A percentile compares a stretch with the other conserved stretches of the same genome.
Evolutionary conservation across 352 stramenopile species (phyloP).

Genomic region (Salisapilia sapeloensis): DNA sequence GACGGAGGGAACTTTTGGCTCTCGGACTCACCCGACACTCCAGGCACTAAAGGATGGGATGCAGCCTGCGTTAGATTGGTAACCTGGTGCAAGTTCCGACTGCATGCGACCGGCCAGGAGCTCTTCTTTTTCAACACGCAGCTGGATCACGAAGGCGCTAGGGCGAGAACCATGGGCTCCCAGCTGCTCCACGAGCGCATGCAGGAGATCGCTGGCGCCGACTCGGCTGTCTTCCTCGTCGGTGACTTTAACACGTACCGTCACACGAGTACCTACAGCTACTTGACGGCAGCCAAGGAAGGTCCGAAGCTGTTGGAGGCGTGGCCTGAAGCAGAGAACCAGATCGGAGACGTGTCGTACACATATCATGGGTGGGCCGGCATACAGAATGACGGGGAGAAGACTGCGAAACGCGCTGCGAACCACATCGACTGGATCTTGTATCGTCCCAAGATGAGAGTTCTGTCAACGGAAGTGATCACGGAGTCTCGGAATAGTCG

Average conservation of each 20-base stretch:
- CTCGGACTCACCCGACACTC: slow-evolving; percentile 39
- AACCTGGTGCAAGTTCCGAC: slow-evolving; percentile 54
- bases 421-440: slow-evolving; percentile 86
- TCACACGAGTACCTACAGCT: slow-evolving; percentile 62
- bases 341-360: slow-evolving; percentile 65
- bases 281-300: slow-evolving; percentile 43
- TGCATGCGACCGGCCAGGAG: slow-evolving; percentile 37
- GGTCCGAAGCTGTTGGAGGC: slow-evolving; percentile 52
- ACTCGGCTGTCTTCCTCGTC: slow-evolving; percentile 54
- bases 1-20: slow-evolving; percentile 60
- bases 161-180: slow-evolving; percentile 32
- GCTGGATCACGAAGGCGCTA: slow-evolving; percentile 39
- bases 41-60: slow-evolving; percentile 40
- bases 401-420: slow-evolving; percentile 31
- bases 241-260: slow-evolving; percentile 81
- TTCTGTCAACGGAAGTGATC: slow-evolving; percentile 65
- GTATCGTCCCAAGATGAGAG: slow-evolving; percentile 57
- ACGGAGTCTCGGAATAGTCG: slow-evolving; percentile 62
- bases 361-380: slow-evolving; percentile 79
- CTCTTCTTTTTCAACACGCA: slow-evolving; percentile 71
- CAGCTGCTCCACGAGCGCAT: slow-evolving; percentile 49
- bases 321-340: slow-evolving; percentile 41
- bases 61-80: slow-evolving; percentile 49
- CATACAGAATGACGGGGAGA: slow-evolving; percentile 68
- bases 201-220: slow-evolving; percentile 17